Evolutionary conservation across 345 rosid genomes (phyloP).

Genomic region (Gossypioides kirkii): DNA sequence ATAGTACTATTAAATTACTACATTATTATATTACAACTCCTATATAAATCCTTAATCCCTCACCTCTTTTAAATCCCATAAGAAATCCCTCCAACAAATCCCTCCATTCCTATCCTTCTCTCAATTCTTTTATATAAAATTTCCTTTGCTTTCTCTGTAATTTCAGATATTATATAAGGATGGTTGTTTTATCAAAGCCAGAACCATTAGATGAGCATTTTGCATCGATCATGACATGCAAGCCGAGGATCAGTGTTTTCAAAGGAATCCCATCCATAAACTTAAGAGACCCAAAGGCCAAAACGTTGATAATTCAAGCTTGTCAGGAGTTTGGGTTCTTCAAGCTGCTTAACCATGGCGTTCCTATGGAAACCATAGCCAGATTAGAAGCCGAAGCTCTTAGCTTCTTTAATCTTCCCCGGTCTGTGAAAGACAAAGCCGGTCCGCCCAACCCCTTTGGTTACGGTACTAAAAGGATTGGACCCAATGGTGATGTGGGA

Average conservation of each 20-base stretch:
- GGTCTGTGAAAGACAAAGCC: constrained; percentile 52
- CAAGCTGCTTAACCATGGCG: constrained; percentile 71
- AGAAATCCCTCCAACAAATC: too few species aligned
- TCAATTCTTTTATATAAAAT: background rate
- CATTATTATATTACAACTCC: too few species aligned
- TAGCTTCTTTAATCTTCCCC: constrained; percentile 56
- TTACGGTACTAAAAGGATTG: constrained; percentile 77
- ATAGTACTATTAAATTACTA: too few species aligned
- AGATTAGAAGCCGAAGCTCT: constrained; percentile 53
- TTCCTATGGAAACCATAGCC: constrained; percentile 44
- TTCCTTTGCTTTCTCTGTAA: background rate
- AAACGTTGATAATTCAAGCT: constrained; percentile 40
- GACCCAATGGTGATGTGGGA: constrained; percentile 77
- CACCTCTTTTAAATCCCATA: too few species aligned
- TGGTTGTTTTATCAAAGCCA: constrained; percentile 64
- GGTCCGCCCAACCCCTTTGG: constrained; percentile 86
- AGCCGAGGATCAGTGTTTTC: constrained; percentile 25
- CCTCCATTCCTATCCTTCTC: too few species aligned
- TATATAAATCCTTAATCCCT: too few species aligned
- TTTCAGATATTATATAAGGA: background rate
- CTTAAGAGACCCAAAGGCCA: constrained; percentile 58
- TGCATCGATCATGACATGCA: constrained; percentile 55
- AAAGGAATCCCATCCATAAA: constrained; percentile 49
- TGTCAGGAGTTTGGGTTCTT: constrained; percentile 78
- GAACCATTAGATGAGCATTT: constrained; percentile 35